phyloP scores from a whole-genome alignment of 768 basidiomycete genomes.

The Suillus bovinus region DNA sequence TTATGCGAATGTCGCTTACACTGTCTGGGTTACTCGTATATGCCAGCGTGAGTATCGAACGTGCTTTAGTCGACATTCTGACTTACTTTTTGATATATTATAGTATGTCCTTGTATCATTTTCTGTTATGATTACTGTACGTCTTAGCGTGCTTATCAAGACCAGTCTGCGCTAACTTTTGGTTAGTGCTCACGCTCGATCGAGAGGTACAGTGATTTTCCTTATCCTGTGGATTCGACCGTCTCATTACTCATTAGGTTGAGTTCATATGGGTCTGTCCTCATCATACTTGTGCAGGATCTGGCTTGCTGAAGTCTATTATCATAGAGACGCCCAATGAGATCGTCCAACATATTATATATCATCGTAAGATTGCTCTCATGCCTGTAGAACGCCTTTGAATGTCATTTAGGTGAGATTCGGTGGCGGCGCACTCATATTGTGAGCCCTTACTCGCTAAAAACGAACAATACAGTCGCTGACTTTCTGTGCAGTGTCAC shows the following conservation, averaged over 20 bases:
- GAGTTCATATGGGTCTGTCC: background rate
- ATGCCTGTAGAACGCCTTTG: background rate
- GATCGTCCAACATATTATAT: background rate
- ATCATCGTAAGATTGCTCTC: background rate
- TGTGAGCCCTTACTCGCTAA: background rate
- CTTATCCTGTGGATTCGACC: background rate
- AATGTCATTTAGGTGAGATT: background rate
- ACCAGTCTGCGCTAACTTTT: background rate
- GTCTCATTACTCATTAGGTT: background rate
- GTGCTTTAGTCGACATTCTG: background rate
- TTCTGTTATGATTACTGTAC: constrained; percentile 4
- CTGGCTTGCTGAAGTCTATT: background rate
- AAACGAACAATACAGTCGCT: background rate
- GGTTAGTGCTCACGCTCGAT: constrained; percentile 1
- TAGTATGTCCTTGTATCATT: constrained; percentile 4
- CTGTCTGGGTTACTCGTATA: background rate
- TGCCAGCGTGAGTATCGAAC: constrained; percentile 2
- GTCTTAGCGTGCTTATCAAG: background rate
- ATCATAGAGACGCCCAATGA: background rate
- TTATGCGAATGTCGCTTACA: background rate
- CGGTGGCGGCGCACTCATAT: background rate
- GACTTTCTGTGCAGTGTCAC: background rate
- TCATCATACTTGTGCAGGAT: background rate
- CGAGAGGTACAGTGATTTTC: background rate
- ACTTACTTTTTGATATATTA: background rate